Conservation (phyloP, 139 green algal genomes). For the Pleodorina starrii region DNA sequence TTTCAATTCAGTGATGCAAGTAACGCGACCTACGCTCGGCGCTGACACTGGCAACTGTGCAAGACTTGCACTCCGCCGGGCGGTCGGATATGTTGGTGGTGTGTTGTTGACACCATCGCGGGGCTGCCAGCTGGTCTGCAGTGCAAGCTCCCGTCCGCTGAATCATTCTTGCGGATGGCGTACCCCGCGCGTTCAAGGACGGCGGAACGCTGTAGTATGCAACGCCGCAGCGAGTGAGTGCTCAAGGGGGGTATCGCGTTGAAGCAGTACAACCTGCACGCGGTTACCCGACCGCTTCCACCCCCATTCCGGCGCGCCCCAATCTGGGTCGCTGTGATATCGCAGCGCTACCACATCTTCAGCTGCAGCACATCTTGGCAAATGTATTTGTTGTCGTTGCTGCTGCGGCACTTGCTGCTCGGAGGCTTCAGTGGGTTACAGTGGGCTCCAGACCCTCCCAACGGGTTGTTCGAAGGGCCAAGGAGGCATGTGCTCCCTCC, state of each 20-base stretch:
- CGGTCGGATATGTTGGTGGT: no score
- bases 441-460: no score
- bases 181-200: not conserved
- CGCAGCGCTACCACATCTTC: not conserved
- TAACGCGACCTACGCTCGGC: no score
- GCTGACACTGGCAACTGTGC: no score
- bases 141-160: not conserved
- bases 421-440: no score
- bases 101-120: not conserved
- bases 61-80: no score
- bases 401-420: no score
- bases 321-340: not conserved
- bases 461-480: no score
- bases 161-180: no score
- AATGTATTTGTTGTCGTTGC: not conserved
- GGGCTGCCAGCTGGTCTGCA: not conserved
- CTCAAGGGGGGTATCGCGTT: not conserved
- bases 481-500: not conserved
- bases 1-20: no score
- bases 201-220: not conserved
- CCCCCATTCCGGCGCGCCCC: not conserved
- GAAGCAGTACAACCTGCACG: not conserved
- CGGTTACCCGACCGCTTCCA: no score
- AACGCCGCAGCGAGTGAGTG: slow-evolving; percentile 25
- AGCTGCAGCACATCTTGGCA: not conserved